Conservation (phyloP, 148 eudicot genomes). For the Talinum fruticosum region DNA sequence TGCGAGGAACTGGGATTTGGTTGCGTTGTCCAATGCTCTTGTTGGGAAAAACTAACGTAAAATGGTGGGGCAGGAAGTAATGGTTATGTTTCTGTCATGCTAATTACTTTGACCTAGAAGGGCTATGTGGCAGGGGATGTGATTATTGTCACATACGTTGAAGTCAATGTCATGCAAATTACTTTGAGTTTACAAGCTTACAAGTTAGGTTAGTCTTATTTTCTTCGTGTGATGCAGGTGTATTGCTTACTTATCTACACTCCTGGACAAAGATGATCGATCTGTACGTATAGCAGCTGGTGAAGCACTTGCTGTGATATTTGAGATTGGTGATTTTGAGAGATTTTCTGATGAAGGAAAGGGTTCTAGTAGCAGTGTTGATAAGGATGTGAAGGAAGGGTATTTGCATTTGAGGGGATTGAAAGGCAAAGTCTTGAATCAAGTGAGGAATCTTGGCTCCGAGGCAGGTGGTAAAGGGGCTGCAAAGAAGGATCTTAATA, state of each 20-base stretch:
- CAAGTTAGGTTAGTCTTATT: no score
- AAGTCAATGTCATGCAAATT: background rate
- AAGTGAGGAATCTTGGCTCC: conserved; percentile 58
- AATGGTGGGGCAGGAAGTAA: no score
- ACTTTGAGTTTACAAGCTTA: background rate
- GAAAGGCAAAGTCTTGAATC: conserved; percentile 58
- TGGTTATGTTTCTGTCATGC: no score
- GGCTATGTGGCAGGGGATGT: background rate
- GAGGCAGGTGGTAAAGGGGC: conserved; percentile 84
- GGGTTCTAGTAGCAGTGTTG: conserved; percentile 33
- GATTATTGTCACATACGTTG: background rate
- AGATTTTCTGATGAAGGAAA: conserved; percentile 45
- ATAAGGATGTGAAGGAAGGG: conserved; percentile 32
- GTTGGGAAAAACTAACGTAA: no score
- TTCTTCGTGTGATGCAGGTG: conserved; percentile 44
- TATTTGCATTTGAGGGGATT: conserved; percentile 47
- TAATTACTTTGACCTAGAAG: background rate
- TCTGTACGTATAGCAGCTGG: conserved; percentile 86
- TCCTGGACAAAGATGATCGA: conserved; percentile 84
- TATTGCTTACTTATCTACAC: conserved; percentile 55
- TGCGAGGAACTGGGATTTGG: background rate
- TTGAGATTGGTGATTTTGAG: conserved; percentile 67
- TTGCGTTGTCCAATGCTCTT: background rate
- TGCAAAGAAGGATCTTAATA: conserved; percentile 71
- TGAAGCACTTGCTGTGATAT: conserved; percentile 82